These are phyloP conservation scores for Exobasidium rhododendri DNA, from an alignment of 1,284 basidiomycete species.

Conservation along the genomic window DNA sequence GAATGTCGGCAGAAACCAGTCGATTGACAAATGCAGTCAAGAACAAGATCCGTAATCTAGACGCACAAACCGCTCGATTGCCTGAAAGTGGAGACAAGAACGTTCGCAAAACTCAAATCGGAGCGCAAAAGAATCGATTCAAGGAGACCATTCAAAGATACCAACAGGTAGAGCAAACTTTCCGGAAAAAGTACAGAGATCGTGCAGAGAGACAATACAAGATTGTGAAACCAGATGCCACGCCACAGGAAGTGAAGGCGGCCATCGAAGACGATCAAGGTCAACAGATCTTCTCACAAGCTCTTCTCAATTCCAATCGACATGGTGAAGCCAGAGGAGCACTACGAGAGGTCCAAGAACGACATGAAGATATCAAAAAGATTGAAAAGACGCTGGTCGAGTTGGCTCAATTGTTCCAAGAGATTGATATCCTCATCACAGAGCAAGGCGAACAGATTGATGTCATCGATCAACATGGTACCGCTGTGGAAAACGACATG, in stretches of 20 bases:
- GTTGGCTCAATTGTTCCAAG: constrained; percentile 81
- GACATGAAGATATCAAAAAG: constrained; percentile 80
- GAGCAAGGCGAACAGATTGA: constrained; percentile 54
- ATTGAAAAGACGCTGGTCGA: constrained; percentile 85
- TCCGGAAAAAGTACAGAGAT: constrained; percentile 87
- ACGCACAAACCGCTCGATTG: constrained; percentile 38
- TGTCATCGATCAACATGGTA: constrained; percentile 45
- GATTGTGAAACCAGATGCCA: constrained; percentile 86
- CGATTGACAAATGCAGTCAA: constrained; percentile 49
- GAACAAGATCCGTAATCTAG: constrained; percentile 49
- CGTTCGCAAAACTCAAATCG: constrained; percentile 60
- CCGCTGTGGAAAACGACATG: constrained; percentile 48
- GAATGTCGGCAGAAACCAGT: constrained; percentile 44
- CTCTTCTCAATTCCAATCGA: constrained; percentile 71
- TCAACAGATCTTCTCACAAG: constrained; percentile 77
- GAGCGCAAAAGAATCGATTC: constrained; percentile 58
- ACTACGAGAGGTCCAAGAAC: constrained; percentile 83
- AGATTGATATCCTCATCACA: constrained; percentile 57
- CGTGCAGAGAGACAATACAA: constrained; percentile 92
- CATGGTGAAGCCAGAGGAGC: constrained; percentile 80
- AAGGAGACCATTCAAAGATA: constrained; percentile 60
- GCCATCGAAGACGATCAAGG: constrained; percentile 72
- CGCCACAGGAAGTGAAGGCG: constrained; percentile 71
- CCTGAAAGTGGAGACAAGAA: constrained; percentile 50
- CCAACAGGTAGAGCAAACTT: constrained; percentile 88